Evolutionary conservation across 805 yeast species (phyloP), one percentile per base, ranked within the genome.

Genomic region (Yarrowia sp.): DNA sequence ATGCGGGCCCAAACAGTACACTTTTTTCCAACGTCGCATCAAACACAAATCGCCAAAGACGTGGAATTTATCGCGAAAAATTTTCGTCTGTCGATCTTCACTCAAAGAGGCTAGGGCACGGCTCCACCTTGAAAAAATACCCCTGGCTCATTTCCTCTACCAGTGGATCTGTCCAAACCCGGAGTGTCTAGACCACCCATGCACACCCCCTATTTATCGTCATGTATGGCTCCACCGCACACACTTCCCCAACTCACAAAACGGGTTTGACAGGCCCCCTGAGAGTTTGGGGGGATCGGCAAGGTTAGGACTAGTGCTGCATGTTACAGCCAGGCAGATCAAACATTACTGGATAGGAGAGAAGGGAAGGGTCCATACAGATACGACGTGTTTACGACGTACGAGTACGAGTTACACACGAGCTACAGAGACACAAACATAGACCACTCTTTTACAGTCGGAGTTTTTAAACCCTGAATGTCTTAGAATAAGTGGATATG

Each of bases 321-420:
- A 48, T 48, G 55, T 48, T 48, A 48, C 55, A 48, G 55, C 55
- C 55, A 48, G 41, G 55, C 15, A 48, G 55, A 48, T 48, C 55
- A 48, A 35, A 48, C 55, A 33, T 9, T 22, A 32, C 8, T 18
- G 36, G 22, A 15, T 32, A 32, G n/a, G 35, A 44, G 28, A n/a
- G 10, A 22, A 43, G 44, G 22, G 10, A 17, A 28, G 45, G 31
- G 13, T 22, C 15, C 45, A 18, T 39, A 8, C 4, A 22, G 28
- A 22, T 22, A 22, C 28, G 28, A 22, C n/a, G 28, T 22, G 28
- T 22, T 22, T 22, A 22, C 28, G 28, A 22, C 4, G 28, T 22
- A 22, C 28, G 28, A 22, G 28, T 22, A 5, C 3, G 28, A 3
- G 28, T 3, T 3, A 22, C 5, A 22, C 28, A 22, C 28, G 5